Percentiles rank a stretch among this genome's conserved stretches.
These are phyloP conservation scores for Sugiyamaella japonica DNA, from an alignment of 1,139 yeast species.

Conservation along the genomic window DNA sequence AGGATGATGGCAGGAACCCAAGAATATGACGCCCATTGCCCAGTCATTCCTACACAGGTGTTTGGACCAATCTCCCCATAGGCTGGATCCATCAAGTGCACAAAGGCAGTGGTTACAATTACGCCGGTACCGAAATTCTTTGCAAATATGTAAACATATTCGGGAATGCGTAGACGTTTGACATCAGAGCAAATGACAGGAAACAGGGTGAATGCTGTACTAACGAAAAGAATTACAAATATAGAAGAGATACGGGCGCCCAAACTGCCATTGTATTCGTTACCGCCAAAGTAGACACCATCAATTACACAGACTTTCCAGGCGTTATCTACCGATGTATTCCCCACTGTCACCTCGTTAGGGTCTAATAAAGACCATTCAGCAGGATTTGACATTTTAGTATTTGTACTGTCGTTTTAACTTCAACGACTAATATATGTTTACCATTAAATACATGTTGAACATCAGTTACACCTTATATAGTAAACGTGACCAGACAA, in stretches of 20 bases:
- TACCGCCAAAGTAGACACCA: constrained; percentile 42
- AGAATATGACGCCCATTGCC: constrained; percentile 39
- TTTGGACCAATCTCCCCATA: constrained; percentile 51
- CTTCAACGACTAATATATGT: not conserved
- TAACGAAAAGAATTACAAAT: constrained; percentile 62
- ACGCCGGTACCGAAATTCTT: constrained; percentile 85
- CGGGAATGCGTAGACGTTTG: constrained; percentile 47
- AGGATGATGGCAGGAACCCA: constrained; percentile 42
- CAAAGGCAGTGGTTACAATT: constrained; percentile 83
- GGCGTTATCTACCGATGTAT: constrained; percentile 37
- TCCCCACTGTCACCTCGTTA: constrained; percentile 35
- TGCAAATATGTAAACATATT: constrained; percentile 64
- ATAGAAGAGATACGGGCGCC: constrained; percentile 75
- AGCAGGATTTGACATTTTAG: constrained; percentile 7
- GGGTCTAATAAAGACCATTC: constrained; percentile 28
- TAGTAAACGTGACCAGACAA: not conserved
- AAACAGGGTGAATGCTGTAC: constrained; percentile 52
- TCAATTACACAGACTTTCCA: constrained; percentile 45
- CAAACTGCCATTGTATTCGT: constrained; percentile 46
- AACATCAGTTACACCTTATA: constrained; percentile 6
- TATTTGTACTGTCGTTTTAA: too few relatives aligned
- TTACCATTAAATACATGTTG: not conserved
- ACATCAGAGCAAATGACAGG: constrained; percentile 40
- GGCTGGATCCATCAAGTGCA: constrained; percentile 82
- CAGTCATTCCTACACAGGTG: constrained; percentile 55